phyloP scores from a whole-genome alignment of 2,329 filamentous ascomycete genomes.

The Amauroascus verrucosus region DNA sequence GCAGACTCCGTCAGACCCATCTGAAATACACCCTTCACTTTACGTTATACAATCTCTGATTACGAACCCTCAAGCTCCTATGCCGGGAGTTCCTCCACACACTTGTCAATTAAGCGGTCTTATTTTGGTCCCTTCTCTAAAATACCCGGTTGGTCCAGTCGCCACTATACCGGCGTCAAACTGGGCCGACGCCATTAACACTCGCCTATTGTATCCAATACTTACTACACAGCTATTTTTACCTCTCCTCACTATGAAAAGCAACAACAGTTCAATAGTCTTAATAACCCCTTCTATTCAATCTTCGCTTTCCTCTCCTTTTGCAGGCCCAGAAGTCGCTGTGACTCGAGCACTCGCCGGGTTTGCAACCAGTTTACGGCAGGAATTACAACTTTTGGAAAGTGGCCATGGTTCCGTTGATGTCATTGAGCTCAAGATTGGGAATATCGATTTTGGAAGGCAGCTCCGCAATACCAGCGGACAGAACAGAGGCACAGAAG shows the following conservation, averaged over 20 bases:
- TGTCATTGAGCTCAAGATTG: conserved; percentile 80
- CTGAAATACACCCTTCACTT: conserved; percentile 52
- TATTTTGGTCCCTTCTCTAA: conserved; percentile 67
- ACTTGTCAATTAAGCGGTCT: conserved; percentile 67
- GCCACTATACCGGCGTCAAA: conserved; percentile 73
- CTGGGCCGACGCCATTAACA: conserved; percentile 86
- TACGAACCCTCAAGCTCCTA: conserved; percentile 62
- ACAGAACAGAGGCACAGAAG: conserved; percentile 43
- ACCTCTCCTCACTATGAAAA: conserved; percentile 58
- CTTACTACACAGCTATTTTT: conserved; percentile 81
- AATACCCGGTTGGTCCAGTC: conserved; percentile 73
- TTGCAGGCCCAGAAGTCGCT: conserved; percentile 65
- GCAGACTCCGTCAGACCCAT: conserved; percentile 52
- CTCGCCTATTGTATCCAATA: conserved; percentile 80
- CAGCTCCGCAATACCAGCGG: conserved; percentile 36
- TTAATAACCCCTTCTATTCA: conserved; percentile 38
- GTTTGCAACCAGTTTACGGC: conserved; percentile 68
- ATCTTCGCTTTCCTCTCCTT: conserved; percentile 35
- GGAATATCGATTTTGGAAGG: conserved; percentile 77
- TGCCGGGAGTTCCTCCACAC: conserved; percentile 64
- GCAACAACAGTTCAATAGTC: conserved; percentile 40
- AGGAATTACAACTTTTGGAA: conserved; percentile 63
- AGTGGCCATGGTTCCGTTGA: conserved; percentile 41
- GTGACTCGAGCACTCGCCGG: conserved; percentile 78
- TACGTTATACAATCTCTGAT: conserved; percentile 62